phyloP scores from a whole-genome alignment of 2,329 filamentous ascomycete species.

The Penicillium sp. region DNA sequence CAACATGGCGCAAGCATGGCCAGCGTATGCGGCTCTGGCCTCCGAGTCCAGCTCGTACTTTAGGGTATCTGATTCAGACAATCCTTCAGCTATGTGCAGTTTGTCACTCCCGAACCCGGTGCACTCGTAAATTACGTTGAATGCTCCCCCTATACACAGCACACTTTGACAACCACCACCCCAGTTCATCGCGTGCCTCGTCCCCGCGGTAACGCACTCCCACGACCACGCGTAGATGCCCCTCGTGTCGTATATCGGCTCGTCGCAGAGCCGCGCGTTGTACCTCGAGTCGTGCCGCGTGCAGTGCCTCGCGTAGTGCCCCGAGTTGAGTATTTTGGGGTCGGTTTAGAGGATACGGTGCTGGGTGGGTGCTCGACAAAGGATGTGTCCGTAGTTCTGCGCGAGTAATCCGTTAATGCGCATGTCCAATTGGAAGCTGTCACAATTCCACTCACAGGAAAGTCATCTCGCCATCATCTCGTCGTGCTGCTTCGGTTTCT shows the following conservation, averaged over 20 bases:
- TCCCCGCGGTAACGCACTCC: slow-evolving; percentile 45
- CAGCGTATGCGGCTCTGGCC: not conserved
- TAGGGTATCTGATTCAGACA: too few relatives aligned
- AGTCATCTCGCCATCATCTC: slow-evolving; percentile 71
- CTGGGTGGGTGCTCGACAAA: slow-evolving; percentile 82
- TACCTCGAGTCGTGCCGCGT: slow-evolving; percentile 31
- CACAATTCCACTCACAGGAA: slow-evolving; percentile 68
- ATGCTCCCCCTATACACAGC: too few relatives aligned
- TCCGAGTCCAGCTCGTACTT: slow-evolving; percentile 2
- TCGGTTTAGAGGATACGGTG: slow-evolving; percentile 52
- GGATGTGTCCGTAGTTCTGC: slow-evolving; percentile 84
- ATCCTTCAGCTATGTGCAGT: too few relatives aligned
- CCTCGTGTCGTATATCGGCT: slow-evolving; percentile 45
- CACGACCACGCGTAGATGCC: slow-evolving; percentile 34
- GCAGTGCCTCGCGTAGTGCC: slow-evolving; percentile 32
- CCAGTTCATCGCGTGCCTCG: slow-evolving; percentile 41
- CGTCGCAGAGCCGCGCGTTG: slow-evolving; percentile 24
- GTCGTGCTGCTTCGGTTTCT: slow-evolving; percentile 33
- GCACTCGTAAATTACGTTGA: not conserved
- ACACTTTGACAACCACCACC: too few relatives aligned
- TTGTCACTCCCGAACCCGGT: too few relatives aligned
- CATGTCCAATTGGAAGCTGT: not conserved
- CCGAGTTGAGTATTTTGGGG: slow-evolving; percentile 35
- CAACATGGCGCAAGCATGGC: not conserved
- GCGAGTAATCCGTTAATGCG: slow-evolving; percentile 7